These are phyloP conservation scores for Solanum arcanum DNA, from an alignment of 257 asterid species.

Conservation along the genomic window DNA sequence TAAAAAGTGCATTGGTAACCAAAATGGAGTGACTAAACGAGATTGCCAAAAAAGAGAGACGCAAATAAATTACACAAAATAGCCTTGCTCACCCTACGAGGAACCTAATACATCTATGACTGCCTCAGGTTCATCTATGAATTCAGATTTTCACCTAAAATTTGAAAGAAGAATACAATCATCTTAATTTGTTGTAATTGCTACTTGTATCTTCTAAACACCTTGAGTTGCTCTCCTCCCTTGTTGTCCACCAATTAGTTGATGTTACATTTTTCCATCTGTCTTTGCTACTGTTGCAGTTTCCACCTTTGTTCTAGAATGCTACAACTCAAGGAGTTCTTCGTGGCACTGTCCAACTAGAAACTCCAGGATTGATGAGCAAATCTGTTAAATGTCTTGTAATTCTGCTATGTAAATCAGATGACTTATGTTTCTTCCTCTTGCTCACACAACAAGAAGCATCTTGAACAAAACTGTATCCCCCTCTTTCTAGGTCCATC, in stretches of 20 bases:
- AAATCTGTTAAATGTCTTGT: background rate
- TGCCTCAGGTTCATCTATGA: background rate
- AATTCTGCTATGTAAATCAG: background rate
- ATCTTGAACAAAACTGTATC: background rate
- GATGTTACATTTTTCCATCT: background rate
- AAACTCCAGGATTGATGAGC: background rate
- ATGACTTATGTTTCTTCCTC: background rate
- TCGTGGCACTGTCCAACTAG: background rate
- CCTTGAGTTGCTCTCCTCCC: background rate
- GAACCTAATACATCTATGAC: background rate
- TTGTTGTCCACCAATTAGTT: background rate
- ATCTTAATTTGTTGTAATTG: background rate
- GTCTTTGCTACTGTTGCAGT: background rate
- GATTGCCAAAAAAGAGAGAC: background rate
- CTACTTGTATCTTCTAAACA: background rate
- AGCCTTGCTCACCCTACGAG: background rate
- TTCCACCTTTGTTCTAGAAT: background rate
- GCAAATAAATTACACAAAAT: background rate
- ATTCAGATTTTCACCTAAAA: background rate
- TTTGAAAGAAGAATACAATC: background rate
- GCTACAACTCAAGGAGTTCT: background rate
- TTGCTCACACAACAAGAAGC: background rate
- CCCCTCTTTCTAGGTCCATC: background rate
- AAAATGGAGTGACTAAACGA: background rate
- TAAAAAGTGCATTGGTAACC: background rate